Conservation (phyloP, 1,139 yeast species). For the Taphrina deformans region DNA sequence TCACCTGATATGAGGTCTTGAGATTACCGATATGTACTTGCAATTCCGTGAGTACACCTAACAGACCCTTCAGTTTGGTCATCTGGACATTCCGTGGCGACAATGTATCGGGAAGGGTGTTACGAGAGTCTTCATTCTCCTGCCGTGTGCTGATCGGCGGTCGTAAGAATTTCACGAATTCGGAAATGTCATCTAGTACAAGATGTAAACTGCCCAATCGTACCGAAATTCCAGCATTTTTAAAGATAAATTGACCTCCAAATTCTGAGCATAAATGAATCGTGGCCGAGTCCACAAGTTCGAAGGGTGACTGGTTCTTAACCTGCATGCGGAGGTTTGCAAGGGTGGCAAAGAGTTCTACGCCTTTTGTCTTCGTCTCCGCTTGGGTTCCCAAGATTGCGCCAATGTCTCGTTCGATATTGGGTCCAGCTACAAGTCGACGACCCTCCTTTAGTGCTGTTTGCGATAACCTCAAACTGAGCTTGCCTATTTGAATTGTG, state of each 20-base stretch:
- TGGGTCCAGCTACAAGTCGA: not conserved
- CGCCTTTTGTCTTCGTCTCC: not conserved
- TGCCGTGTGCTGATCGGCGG: not conserved
- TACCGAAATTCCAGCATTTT: constrained; percentile 45
- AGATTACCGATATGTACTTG: constrained; percentile 38
- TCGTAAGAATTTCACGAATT: constrained; percentile 29
- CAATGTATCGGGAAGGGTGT: constrained; percentile 6
- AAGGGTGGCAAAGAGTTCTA: not conserved
- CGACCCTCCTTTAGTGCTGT: constrained; percentile 18
- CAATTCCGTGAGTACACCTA: constrained; percentile 37
- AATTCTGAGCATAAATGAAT: constrained; percentile 46
- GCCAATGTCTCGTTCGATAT: constrained; percentile 12
- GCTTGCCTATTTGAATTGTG: constrained; percentile 35
- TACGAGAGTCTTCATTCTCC: not conserved
- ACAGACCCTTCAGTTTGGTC: constrained; percentile 2
- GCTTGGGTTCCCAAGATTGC: not conserved
- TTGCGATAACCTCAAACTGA: constrained; percentile 25
- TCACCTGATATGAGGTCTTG: constrained; percentile 32
- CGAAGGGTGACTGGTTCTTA: constrained; percentile 43
- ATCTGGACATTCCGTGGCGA: not conserved
- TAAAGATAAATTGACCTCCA: constrained; percentile 43
- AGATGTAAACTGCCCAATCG: constrained; percentile 42
- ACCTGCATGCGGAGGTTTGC: constrained; percentile 36
- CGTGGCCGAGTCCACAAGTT: constrained; percentile 43
- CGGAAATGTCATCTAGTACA: constrained; percentile 40